A percentile compares a stretch with the other conserved stretches of the same genome.
Evolutionary conservation across 352 stramenopile species (phyloP).

Genomic region (Globisporangium paddicum): DNA sequence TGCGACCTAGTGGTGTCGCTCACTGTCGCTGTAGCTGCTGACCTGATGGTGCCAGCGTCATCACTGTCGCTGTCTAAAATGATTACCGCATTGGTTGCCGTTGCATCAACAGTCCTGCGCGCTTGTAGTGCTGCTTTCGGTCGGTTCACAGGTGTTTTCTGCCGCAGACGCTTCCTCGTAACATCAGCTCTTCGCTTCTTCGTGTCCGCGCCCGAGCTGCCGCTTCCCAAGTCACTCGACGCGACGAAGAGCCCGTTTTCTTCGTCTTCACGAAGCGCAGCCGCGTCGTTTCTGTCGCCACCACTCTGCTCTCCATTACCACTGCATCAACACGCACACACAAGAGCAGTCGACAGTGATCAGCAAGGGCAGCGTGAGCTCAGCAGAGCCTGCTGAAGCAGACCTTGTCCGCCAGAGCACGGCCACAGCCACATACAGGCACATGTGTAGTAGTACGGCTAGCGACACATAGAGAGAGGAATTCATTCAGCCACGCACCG

Average conservation of each 20-base stretch:
- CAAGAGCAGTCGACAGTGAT: neutral
- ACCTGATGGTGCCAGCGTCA: conserved; percentile 16
- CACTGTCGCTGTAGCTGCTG: neutral
- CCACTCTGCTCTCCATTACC: neutral
- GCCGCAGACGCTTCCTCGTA: conserved; percentile 2
- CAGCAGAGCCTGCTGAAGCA: neutral
- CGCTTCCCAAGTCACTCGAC: conserved; percentile 2
- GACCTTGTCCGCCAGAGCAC: neutral
- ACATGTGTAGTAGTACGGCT: neutral
- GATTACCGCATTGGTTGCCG: neutral
- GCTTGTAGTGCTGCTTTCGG: neutral
- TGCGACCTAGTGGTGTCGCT: neutral
- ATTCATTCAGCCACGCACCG: too few relatives aligned
- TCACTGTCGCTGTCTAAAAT: conserved; percentile 22
- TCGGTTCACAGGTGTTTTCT: neutral
- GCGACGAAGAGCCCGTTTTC: conserved; percentile 6
- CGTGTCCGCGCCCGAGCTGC: neutral
- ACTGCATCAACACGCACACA: neutral
- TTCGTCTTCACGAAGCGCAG: neutral
- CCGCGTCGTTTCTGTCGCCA: neutral
- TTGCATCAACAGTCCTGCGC: neutral
- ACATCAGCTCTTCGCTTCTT: neutral
- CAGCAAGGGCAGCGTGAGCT: neutral
- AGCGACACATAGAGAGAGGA: neutral
- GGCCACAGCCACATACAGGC: neutral